Base-by-base conservation (phyloP, 2,329 filamentous ascomycete species). In the Cytospora mali region DNA sequence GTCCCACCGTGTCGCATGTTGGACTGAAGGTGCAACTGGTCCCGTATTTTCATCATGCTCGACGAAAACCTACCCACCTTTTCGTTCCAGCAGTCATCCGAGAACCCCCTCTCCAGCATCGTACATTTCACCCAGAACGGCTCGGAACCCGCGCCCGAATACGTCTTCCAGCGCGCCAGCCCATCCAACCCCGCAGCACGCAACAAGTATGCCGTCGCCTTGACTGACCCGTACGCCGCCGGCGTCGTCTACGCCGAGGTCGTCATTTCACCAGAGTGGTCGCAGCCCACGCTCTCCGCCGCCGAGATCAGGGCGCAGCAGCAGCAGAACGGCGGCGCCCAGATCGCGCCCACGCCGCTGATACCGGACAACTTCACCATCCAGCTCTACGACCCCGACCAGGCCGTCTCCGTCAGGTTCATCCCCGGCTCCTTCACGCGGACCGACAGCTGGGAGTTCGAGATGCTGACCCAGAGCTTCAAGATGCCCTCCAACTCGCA, bases 331-430 rank as follows among this genome's bases (percentile, higher is more conserved):
- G 67, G 68, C 48, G 67, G 64, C 10, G 60, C 66, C 10, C 72
- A 88, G 84, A 25, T 84, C 84, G 18, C 88, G 21, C 70, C 89
- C 0, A 84, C 89, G 64, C 90, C 93, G 11, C 81, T 91, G 35
- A 84, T 92, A 29, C 93, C 94, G 0, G 88, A 88, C 62, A 81
- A 86, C 58, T 97, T 98, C 74, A 82, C 84, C n/a, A 83, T 98
- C 46, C 89, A 94, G 70, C 87, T 99, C 3, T 98, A 97, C 81
- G 95, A 97, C 73, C 95, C 95, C 0, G 94, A 98, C 73, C 92
- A 95, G 75, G 84, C 90, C 69, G 80, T 98, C 23, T 70, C 81
- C 0, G 84, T 98, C 39, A 87, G 84, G 69, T 84, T 88, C 70
- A 86, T 90, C 68, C 83, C 88, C 48, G 89, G 90, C 35, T 88